Percentiles rank a stretch among this genome's conserved stretches.
These are phyloP conservation scores for Waltiozyma sp. DNA, from an alignment of 1,139 yeast genomes.

Conservation along the genomic window DNA sequence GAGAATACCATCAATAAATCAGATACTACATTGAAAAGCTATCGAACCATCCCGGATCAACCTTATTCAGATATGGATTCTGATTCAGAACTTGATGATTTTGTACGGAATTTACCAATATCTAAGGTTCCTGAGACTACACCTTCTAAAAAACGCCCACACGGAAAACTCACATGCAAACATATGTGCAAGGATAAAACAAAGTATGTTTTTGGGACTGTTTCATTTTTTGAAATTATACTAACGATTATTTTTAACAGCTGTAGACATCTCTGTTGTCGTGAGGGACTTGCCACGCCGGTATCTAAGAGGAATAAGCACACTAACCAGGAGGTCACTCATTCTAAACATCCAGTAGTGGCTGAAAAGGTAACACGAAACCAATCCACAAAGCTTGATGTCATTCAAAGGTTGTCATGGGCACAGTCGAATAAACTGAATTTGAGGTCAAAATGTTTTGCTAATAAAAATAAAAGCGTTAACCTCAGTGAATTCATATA, in stretches of 20 bases:
- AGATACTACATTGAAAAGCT: not conserved
- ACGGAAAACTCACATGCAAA: constrained; percentile 21
- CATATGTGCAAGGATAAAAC: constrained; percentile 30
- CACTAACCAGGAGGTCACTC: not conserved
- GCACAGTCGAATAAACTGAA: not conserved
- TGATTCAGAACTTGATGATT: not conserved
- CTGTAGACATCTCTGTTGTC: constrained; percentile 35
- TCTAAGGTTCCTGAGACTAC: not conserved
- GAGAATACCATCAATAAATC: not conserved
- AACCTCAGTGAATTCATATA: not conserved
- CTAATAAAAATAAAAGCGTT: too few relatives aligned
- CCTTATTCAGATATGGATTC: constrained; percentile 3
- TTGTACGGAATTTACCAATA: not conserved
- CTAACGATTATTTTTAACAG: constrained; percentile 7
- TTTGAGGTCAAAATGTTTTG: not conserved
- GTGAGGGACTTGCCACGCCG: constrained; percentile 29
- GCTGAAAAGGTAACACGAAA: not conserved
- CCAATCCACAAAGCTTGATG: not conserved
- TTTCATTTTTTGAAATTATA: not conserved
- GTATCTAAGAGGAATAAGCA: constrained; percentile 2
- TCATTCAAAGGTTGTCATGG: not conserved
- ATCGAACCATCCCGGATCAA: not conserved
- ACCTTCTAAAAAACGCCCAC: not conserved
- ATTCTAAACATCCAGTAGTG: not conserved
- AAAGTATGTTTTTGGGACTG: constrained; percentile 5